Base-by-base conservation (phyloP, 169 alveolate genomes). In the Plasmodium reichenowi region DNA sequence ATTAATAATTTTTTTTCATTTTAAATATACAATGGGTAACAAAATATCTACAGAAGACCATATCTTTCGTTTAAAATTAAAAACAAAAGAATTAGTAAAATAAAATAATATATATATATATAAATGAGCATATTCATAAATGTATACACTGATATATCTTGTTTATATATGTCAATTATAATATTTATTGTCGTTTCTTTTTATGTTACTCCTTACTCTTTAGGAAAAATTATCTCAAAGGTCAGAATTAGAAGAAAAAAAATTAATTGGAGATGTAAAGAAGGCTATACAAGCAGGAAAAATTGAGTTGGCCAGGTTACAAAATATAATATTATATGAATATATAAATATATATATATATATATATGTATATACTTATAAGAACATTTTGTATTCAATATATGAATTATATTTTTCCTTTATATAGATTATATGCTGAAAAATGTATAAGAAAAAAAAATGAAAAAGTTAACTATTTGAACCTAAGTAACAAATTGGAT, bases 211-310 rank as follows among this genome's bases (percentile, higher is more conserved):
- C 9, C 43, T 58, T 8, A 52, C 4, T 29, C 13, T 58, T 64
- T 66, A 76, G 89, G 89, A 76, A 76, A 76, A 76, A 76, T 76
- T 76, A 64, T 76, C 89, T 48, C 64, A 52, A 47, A 48, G 89
- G 24, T 76, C 89, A 22, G 89, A 76, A 63, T 17, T 76, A 50
- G 89, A 76, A 76, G 89, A 76, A 52, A 76, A 76, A 24, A 64
- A 67, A 17, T 59, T 76, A 20, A 47, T 76, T 64, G 6, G 32
- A 48, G 89, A 76, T 64, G 89, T 76, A 24, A 76, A 76, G 38
- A 76, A 76, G 26, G 89, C 89, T 12, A 76, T 76, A 76, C 89
- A 76, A 68, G 75, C 89, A 24, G 89, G 89, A 20, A 76, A 76
- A 60, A 76, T 76, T 58, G 89, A 76, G 58, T 64, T 76, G 32